Base-by-base conservation (phyloP, 1,139 yeast species). In the Debaryomyces coudertii region DNA sequence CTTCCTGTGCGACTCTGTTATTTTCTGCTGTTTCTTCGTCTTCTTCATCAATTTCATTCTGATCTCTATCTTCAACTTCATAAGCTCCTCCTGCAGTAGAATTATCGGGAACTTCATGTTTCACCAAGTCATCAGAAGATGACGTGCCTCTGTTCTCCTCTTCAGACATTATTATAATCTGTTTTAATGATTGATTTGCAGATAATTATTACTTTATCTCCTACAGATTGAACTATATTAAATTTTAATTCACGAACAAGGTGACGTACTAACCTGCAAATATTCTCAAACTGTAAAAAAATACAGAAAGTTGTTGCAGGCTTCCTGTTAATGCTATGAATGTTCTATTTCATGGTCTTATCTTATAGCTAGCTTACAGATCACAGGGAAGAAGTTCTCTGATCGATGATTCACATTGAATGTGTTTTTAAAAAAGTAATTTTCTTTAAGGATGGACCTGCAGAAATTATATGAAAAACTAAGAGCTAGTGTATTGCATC, bases 21-120 rank as follows among this genome's bases (percentile, higher is more conserved):
- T 18, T 46, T 24, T 43, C 44, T 16, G 40, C 47, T 24, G 34
- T 47, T 23, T 54, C 50, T 36, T 54, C 57, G 5, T 36, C 44
- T 36, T 58, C 65, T 0, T 76, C 83, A 2, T 79, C 83, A 0
- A 76, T 77, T 1, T 76, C 83, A 5, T 74, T 78, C 1, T 76
- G 80, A 18, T 73, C 78, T 9, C 69, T 53, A 37, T 54, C 61
- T 33, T 55, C 62, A 9, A 57, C 55, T 36, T 54, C 60, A 45
- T 56, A 57, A 29, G 54, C 59, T 11, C 43, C 57, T 24, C 46
- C 50, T 20, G 24, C 28, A 7, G 44, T 41, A 18, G 36, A 45
- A 31, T 42, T 46, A 33, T 47, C 46, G n/a, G 36, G 44, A 22
- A 44, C 25, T 25, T 46, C 72, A 2, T 68, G 70, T 1, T 64